phyloP scores from a whole-genome alignment of 139 green algal species.

The Nannochloris sp. region DNA sequence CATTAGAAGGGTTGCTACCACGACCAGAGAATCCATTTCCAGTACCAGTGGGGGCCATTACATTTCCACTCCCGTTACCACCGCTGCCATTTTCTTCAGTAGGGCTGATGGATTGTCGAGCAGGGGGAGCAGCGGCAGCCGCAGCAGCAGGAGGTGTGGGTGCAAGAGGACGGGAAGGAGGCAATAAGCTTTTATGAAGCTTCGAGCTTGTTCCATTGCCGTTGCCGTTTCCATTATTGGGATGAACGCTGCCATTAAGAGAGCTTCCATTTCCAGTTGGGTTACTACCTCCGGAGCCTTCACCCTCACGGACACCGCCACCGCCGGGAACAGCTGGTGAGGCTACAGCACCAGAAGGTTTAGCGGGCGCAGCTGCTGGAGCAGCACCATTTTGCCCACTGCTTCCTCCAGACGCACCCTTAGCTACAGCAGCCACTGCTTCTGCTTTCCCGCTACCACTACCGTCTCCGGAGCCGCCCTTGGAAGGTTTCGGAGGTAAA shows the following conservation, averaged over 20 bases:
- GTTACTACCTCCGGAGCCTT: neutral
- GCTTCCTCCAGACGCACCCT: too few species aligned
- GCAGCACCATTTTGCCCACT: too few species aligned
- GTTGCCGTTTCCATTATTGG: conserved; percentile 15
- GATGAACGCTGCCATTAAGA: conserved; percentile 18
- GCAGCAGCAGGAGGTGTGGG: neutral
- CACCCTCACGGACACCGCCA: conserved; percentile 5
- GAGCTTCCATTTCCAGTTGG: conserved; percentile 23
- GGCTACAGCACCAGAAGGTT: too few species aligned
- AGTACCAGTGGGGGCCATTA: conserved; percentile 10
- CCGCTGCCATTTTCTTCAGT: conserved; percentile 5
- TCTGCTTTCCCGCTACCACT: too few species aligned
- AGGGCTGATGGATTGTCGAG: neutral
- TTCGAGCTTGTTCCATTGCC: conserved; percentile 13
- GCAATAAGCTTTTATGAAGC: neutral
- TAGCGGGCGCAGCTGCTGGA: too few species aligned
- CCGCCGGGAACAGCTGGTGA: too few species aligned
- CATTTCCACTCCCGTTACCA: conserved; percentile 12
- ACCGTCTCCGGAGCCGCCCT: too few species aligned
- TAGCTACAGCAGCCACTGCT: too few species aligned
- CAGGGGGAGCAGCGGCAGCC: conserved; percentile 7
- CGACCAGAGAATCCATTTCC: conserved; percentile 4
- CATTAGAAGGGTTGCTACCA: conserved; percentile 8
- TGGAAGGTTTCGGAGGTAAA: too few species aligned
- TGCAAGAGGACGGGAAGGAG: too few species aligned